These are phyloP conservation scores for Paratinospora sagittata DNA, from an alignment of 164 flowering plant species.

Conservation along the genomic window DNA sequence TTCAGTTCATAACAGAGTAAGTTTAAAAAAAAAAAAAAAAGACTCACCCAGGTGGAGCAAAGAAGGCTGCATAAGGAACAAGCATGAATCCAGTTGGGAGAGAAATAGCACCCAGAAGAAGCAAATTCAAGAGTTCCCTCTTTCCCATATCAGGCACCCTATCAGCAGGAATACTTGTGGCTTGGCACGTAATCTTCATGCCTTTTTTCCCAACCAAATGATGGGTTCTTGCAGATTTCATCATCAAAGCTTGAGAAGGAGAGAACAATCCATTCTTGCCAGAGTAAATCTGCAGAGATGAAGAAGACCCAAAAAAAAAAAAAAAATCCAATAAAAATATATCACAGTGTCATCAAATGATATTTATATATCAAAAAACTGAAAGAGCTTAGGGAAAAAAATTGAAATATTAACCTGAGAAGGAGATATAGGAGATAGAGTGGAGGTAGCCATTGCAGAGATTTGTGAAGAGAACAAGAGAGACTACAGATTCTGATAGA, in stretches of 20 bases:
- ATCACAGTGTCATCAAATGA: no score
- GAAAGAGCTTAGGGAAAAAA: no score
- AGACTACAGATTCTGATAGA: no score
- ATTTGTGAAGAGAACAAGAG: no score
- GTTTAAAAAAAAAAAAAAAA: not conserved
- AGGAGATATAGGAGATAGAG: no score
- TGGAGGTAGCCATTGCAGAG: no score
- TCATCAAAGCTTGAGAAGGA: constrained; percentile 33
- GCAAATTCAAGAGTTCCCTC: constrained; percentile 77
- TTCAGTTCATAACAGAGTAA: no score
- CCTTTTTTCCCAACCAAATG: constrained; percentile 28
- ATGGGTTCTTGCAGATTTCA: constrained; percentile 29
- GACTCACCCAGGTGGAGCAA: constrained; percentile 83
- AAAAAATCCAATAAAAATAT: not conserved
- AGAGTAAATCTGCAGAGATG: constrained; percentile 44
- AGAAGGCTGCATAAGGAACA: constrained; percentile 62
- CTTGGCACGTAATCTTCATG: constrained; percentile 58
- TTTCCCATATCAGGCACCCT: constrained; percentile 92
- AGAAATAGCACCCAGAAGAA: constrained; percentile 68
- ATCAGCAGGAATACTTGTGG: constrained; percentile 68
- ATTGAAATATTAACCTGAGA: no score
- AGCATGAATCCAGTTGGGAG: constrained; percentile 65
- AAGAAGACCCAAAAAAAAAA: not conserved
- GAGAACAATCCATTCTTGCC: constrained; percentile 52
- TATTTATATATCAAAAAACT: no score